A percentile compares a stretch with the other conserved stretches of the same genome.
Evolutionary conservation across 2,329 filamentous ascomycete species (phyloP).

Genomic region (Pseudogymnoascus sp.): DNA sequence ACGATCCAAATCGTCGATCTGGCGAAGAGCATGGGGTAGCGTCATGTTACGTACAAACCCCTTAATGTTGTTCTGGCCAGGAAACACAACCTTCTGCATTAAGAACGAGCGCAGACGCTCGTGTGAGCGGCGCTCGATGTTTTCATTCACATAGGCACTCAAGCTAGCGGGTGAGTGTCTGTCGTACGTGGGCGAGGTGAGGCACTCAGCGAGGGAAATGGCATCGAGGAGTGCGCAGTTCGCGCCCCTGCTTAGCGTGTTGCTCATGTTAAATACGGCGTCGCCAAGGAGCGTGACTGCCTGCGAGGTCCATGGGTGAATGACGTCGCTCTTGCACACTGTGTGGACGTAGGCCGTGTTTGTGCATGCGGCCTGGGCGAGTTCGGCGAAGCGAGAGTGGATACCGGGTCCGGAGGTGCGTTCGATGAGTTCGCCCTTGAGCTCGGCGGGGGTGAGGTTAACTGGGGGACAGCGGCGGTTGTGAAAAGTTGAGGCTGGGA

Average conservation of each 20-base stretch:
- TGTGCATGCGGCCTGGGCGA: conserved; percentile 19
- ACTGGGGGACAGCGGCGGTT: conserved; percentile 20
- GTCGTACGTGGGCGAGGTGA: conserved; percentile 12
- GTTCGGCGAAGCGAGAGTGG: conserved; percentile 17
- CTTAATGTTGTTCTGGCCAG: conserved; percentile 22
- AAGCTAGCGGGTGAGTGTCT: conserved; percentile 14
- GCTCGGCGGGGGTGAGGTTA: conserved; percentile 19
- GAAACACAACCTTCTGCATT: conserved; percentile 23
- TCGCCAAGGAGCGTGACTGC: conserved; percentile 24
- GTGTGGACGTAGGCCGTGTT: conserved; percentile 21
- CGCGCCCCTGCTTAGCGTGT: conserved; percentile 24
- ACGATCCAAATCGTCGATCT: not conserved
- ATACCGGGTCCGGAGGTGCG: conserved; percentile 14
- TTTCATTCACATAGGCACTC: conserved; percentile 17
- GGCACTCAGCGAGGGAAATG: conserved; percentile 19
- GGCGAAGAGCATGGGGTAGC: not conserved
- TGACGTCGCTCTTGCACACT: conserved; percentile 20
- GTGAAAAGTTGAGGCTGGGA: conserved; percentile 17
- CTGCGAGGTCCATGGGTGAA: conserved; percentile 21
- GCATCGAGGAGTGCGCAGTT: conserved; percentile 27
- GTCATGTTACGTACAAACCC: conserved; percentile 19
- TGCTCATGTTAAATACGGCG: conserved; percentile 25
- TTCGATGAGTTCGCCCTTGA: conserved; percentile 21
- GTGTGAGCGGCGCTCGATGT: conserved; percentile 19
- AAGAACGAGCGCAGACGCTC: conserved; percentile 22